Evolutionary conservation across 495 filamentous ascomycete species (phyloP).

Genomic region (Penicillium fimorum): DNA sequence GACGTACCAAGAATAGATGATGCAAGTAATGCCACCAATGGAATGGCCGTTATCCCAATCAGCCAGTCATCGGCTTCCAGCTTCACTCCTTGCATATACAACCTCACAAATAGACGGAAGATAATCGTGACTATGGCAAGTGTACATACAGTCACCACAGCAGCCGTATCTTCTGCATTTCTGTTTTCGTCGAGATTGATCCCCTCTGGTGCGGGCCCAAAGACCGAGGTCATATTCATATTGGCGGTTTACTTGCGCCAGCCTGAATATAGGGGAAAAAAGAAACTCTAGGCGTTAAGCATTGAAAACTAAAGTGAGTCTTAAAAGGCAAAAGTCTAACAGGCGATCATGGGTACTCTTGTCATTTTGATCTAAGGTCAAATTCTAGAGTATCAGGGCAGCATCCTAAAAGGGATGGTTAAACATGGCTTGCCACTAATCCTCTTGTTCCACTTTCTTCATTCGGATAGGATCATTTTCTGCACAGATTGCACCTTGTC

Average conservation of each 20-base stretch:
- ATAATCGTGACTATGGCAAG: not conserved
- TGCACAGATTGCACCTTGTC: not conserved
- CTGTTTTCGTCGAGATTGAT: constrained; percentile 14
- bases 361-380: not conserved
- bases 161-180: constrained; percentile 10
- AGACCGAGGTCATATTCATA: constrained; percentile 8
- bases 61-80: constrained; percentile 18
- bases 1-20: not conserved
- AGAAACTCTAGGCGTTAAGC: no score
- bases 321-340: not conserved
- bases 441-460: not conserved
- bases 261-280: no score
- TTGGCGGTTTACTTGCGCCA: not conserved
- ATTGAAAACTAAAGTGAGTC: not conserved
- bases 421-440: not conserved
- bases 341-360: not conserved
- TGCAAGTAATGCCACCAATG: not conserved
- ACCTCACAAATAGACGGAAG: constrained; percentile 1
- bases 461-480: not conserved
- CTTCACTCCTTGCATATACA: constrained; percentile 8
- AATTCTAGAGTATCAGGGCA: not conserved
- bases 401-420: not conserved
- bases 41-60: constrained; percentile 6
- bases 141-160: constrained; percentile 11
- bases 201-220: constrained; percentile 14